Conservation (phyloP, 2,329 filamentous ascomycete species). For the Magnaporthiopsis incrustans region DNA sequence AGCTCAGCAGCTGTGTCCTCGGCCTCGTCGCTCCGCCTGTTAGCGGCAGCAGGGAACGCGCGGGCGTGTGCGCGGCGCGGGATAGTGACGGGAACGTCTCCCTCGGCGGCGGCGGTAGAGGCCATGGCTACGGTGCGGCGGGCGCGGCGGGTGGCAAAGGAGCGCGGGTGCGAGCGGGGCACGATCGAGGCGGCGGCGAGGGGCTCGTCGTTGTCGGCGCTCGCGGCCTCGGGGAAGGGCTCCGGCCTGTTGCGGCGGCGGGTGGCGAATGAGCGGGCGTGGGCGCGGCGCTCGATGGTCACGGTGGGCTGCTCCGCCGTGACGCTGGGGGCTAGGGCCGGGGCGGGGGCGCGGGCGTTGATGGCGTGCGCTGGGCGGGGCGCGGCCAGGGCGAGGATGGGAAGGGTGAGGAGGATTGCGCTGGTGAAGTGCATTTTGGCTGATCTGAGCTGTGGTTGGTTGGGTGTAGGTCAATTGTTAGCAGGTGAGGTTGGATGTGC, state of each 20-base stretch:
- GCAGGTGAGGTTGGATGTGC: neutral
- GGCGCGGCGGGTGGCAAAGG: neutral
- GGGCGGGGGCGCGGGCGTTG: too few relatives aligned
- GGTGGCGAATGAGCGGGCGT: neutral
- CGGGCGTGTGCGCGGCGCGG: too few relatives aligned
- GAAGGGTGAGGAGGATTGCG: neutral
- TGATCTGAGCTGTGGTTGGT: too few relatives aligned
- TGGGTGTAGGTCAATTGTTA: neutral
- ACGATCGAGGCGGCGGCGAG: neutral
- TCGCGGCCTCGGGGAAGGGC: too few relatives aligned
- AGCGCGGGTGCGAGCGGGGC: too few relatives aligned
- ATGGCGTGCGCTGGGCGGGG: too few relatives aligned
- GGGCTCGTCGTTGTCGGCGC: neutral
- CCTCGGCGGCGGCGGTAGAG: too few relatives aligned
- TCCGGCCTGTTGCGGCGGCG: too few relatives aligned
- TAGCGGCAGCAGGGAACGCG: too few relatives aligned
- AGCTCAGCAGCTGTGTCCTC: neutral
- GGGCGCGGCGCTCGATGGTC: neutral
- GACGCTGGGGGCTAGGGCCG: too few relatives aligned
- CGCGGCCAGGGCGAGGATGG: neutral
- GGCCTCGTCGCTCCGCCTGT: too few relatives aligned
- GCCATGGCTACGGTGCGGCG: neutral
- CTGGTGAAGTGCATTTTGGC: neutral
- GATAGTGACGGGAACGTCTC: too few relatives aligned
- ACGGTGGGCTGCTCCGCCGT: neutral